Conservation (phyloP, 208 protist genomes). For the Acanthamoeba rhysodes region DNA sequence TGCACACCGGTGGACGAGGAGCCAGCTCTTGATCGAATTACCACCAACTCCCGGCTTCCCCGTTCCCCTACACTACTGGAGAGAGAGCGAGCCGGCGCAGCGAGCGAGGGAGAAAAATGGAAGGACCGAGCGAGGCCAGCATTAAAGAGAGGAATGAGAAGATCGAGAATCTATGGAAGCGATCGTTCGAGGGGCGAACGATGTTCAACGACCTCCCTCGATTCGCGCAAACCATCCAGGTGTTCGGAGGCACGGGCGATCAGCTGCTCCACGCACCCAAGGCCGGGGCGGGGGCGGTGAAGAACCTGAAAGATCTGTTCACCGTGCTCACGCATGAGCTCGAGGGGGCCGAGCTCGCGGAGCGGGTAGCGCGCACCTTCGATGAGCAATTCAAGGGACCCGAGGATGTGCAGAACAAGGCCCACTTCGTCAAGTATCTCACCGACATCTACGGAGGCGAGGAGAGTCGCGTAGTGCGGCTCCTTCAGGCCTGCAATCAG, state of each 20-base stretch:
- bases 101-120: not conserved
- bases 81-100: not conserved
- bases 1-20: not conserved
- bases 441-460: slow-evolving; percentile 26
- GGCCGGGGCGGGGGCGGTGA: not conserved
- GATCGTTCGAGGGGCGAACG: slow-evolving; percentile 37
- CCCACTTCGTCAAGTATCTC: slow-evolving; percentile 21
- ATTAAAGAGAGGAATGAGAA: slow-evolving; percentile 47
- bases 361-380: not conserved
- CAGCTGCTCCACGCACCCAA: slow-evolving; percentile 2
- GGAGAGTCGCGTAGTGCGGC: slow-evolving; percentile 33
- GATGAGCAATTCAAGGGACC: slow-evolving; percentile 9
- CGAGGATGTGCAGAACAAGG: slow-evolving; percentile 42
- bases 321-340: not conserved
- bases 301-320: slow-evolving; percentile 17
- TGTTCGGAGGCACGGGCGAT: slow-evolving; percentile 44
- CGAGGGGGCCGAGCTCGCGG: slow-evolving; percentile 18
- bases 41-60: not conserved
- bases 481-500: slow-evolving; percentile 57
- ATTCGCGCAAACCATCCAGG: slow-evolving; percentile 32
- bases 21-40: not conserved
- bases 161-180: slow-evolving; percentile 27
- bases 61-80: not conserved
- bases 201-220: slow-evolving; percentile 51
- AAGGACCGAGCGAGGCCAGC: slow-evolving; percentile 26